Percentiles rank a stretch among this genome's conserved stretches.
Conservation (phyloP, 306 rosid genomes). For the Quercus aquifolioides region DNA sequence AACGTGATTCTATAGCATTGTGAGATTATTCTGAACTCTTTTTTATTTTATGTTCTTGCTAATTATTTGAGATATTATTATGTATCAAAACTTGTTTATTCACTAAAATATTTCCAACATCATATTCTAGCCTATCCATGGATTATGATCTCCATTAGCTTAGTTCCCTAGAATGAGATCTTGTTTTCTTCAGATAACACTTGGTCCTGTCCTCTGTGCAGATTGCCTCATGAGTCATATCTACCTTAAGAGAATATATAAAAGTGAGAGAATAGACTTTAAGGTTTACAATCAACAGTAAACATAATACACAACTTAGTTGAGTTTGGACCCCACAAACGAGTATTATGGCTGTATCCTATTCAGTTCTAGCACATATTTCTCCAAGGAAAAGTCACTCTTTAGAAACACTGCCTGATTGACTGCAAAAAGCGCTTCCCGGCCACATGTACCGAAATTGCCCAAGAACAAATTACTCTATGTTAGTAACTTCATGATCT, state of each 20-base stretch:
- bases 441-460: no score
- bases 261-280: not conserved
- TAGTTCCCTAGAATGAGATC: not conserved
- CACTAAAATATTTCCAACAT: no score
- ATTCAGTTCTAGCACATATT: not conserved
- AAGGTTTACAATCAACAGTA: no score
- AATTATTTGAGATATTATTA: no score
- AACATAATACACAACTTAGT: no score
- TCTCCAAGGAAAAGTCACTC: not conserved
- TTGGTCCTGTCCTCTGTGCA: not conserved
- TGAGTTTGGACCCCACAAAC: no score
- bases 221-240: not conserved
- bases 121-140: not conserved
- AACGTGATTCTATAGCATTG: no score
- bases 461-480: not conserved
- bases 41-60: no score
- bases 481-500: no score
- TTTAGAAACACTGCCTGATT: not conserved
- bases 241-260: not conserved
- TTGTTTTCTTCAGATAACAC: not conserved
- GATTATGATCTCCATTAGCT: constrained; percentile 6
- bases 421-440: not conserved
- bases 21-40: no score
- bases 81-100: no score
- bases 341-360: not conserved